Conservation (phyloP, 2,329 filamentous ascomycete genomes). For the Lecanicillium sp. region DNA sequence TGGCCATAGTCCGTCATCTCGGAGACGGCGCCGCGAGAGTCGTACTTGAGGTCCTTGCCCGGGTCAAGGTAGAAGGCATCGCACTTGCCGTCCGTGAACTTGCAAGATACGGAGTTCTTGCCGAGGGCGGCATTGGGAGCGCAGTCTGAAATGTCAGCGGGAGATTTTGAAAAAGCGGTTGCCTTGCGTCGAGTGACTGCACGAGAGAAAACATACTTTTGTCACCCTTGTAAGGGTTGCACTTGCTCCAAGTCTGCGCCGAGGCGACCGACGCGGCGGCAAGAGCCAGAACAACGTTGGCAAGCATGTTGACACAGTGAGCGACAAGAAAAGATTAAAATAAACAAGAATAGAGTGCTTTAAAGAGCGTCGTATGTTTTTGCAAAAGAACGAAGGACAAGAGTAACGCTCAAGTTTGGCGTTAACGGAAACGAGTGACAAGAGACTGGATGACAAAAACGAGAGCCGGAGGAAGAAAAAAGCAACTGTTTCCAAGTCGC, state of each 20-base stretch:
- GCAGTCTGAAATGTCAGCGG: conserved; percentile 49
- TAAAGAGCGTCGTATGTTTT: too few species aligned
- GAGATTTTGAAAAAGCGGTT: conserved; percentile 18
- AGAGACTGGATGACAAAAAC: too few species aligned
- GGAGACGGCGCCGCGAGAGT: conserved; percentile 45
- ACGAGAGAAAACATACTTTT: conserved; percentile 34
- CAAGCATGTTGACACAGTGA: conserved; percentile 34
- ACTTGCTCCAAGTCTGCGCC: conserved; percentile 50
- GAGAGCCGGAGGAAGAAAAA: too few species aligned
- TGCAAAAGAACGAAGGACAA: too few species aligned
- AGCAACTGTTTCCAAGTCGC: too few species aligned
- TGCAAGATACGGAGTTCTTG: conserved; percentile 49
- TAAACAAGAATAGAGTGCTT: too few species aligned
- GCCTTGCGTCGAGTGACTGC: background rate
- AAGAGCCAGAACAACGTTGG: conserved; percentile 41
- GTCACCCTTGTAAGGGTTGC: conserved; percentile 48
- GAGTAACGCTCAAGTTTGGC: too few species aligned
- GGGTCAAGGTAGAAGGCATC: conserved; percentile 41
- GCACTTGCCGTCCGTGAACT: conserved; percentile 71
- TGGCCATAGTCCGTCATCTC: conserved; percentile 62
- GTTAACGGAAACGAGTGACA: too few species aligned
- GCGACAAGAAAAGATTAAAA: conserved; percentile 6
- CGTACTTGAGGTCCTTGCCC: conserved; percentile 45
- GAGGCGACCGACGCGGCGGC: conserved; percentile 43
- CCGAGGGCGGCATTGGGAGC: conserved; percentile 72